Conservation (phyloP, 306 rosid species). For the Dryas alaskensis region DNA sequence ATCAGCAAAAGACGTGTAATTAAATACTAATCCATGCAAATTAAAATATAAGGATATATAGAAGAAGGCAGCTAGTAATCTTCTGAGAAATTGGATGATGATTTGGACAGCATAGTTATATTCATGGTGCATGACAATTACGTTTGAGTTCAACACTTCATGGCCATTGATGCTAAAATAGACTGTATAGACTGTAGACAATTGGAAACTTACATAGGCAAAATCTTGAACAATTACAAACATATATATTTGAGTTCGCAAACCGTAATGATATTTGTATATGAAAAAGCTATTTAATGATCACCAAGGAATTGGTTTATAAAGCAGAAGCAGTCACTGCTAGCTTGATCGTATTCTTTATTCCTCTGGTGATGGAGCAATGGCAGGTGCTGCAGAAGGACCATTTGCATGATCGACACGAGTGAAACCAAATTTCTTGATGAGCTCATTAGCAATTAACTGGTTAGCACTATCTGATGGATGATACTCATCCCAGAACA, state of each 20-base stretch:
- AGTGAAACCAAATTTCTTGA: slow-evolving; percentile 65
- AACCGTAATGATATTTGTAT: not conserved
- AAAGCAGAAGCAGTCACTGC: slow-evolving; percentile 7
- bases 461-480: slow-evolving; percentile 84
- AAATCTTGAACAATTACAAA: not conserved
- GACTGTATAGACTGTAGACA: not conserved
- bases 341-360: not conserved
- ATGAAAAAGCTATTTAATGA: not conserved
- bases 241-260: not conserved
- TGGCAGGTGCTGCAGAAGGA: slow-evolving; percentile 46
- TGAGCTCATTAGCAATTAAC: slow-evolving; percentile 74
- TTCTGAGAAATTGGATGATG: too few relatives aligned
- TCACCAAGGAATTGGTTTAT: not conserved
- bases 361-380: slow-evolving; percentile 57
- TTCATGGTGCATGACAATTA: not conserved
- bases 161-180: not conserved
- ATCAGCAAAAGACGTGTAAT: too few relatives aligned
- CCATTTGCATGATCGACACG: slow-evolving; percentile 23
- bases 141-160: not conserved
- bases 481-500: slow-evolving; percentile 98
- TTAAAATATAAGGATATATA: too few relatives aligned
- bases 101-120: too few relatives aligned
- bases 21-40: too few relatives aligned
- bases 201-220: not conserved
- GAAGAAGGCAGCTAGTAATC: too few relatives aligned